Evolutionary conservation across 2,329 filamentous ascomycete species (phyloP).

Genomic region (Sporothrix dimorphospora): DNA sequence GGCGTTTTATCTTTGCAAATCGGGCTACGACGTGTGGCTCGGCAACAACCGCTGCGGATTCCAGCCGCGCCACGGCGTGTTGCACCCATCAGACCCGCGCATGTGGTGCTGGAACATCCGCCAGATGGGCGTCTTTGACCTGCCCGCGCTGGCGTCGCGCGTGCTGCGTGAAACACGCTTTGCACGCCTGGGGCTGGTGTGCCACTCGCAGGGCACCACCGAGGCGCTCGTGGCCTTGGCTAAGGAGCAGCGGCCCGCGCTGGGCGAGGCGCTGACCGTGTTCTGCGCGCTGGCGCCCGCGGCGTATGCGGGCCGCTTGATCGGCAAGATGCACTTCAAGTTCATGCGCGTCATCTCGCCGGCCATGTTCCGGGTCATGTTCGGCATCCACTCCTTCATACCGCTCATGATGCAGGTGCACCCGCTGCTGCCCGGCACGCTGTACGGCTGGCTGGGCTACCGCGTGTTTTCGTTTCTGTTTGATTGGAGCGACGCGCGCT

Average conservation of each 20-base stretch:
- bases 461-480: constrained; percentile 89
- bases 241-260: constrained; percentile 84
- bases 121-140: constrained; percentile 88
- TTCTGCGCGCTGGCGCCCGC: constrained; percentile 92
- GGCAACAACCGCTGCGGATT: constrained; percentile 93
- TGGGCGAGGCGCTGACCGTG: constrained; percentile 80
- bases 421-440: constrained; percentile 59
- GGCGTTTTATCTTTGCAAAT: constrained; percentile 89
- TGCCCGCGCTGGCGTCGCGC: constrained; percentile 77
- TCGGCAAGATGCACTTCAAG: constrained; percentile 86
- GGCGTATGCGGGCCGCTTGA: constrained; percentile 83
- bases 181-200: constrained; percentile 77
- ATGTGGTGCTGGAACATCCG: constrained; percentile 98
- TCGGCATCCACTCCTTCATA: constrained; percentile 92
- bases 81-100: constrained; percentile 75
- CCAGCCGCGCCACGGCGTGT: constrained; percentile 71
- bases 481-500: constrained; percentile 80
- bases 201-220: constrained; percentile 90
- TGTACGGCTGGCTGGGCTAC: constrained; percentile 86
- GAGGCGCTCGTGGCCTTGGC: constrained; percentile 85
- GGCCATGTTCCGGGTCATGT: constrained; percentile 74
- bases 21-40: constrained; percentile 92
- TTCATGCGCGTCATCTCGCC: constrained; percentile 85
- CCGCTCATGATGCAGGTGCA: constrained; percentile 92
- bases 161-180: constrained; percentile 84